Conservation (phyloP, 805 yeast species). For the Candida nemodendra region DNA sequence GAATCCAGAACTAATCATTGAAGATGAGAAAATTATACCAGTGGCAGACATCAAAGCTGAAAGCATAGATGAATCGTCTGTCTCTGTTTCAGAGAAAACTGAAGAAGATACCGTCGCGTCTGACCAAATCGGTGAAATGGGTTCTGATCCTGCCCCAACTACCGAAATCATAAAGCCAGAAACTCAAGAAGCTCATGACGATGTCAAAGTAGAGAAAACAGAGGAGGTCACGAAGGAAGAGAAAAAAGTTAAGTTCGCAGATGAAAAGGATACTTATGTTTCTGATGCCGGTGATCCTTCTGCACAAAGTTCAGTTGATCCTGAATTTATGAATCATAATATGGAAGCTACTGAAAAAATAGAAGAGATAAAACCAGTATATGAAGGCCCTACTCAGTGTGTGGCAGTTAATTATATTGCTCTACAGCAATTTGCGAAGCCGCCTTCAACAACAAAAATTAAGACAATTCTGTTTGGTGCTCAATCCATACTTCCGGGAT, state of each 20-base stretch:
- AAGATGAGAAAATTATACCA: too few relatives aligned
- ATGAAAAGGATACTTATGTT: background rate
- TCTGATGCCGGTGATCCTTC: background rate
- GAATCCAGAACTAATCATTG: too few relatives aligned
- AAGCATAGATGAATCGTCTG: too few relatives aligned
- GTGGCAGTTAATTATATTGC: conserved; percentile 55
- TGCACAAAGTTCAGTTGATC: background rate
- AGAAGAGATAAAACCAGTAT: conserved; percentile 21
- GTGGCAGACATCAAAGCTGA: too few relatives aligned
- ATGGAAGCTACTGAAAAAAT: background rate
- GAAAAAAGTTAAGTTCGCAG: conserved; percentile 23
- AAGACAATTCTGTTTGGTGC: conserved; percentile 56
- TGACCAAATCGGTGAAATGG: too few relatives aligned
- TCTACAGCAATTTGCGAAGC: conserved; percentile 46
- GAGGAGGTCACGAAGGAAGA: conserved; percentile 1
- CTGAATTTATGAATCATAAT: conserved; percentile 6
- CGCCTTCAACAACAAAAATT: conserved; percentile 31
- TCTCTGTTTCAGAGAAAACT: too few relatives aligned
- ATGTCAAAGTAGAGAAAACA: too few relatives aligned
- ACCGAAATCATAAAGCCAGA: too few relatives aligned
- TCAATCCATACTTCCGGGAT: conserved; percentile 51
- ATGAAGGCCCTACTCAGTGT: conserved; percentile 69
- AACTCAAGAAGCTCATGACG: too few relatives aligned
- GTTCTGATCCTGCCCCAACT: too few relatives aligned
- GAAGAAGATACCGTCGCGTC: too few relatives aligned